These are phyloP conservation scores for Lolium multiflorum DNA, from an alignment of 176 grass and related monocot genomes.

Conservation along the genomic window DNA sequence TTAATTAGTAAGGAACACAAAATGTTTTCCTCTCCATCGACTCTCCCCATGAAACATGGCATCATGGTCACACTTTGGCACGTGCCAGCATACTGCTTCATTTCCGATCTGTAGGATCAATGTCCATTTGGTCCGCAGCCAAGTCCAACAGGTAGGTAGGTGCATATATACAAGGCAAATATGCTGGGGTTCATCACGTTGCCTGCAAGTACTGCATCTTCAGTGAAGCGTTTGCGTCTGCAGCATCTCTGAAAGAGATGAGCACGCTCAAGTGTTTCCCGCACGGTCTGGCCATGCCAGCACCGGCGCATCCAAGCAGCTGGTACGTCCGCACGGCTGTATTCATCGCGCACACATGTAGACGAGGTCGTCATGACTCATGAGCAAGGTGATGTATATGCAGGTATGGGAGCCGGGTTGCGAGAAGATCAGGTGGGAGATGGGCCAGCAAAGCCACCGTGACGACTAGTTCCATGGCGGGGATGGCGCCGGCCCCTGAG, in stretches of 20 bases:
- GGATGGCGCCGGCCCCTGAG: neutral
- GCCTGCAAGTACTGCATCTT: neutral
- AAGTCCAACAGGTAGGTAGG: neutral
- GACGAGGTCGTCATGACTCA: neutral
- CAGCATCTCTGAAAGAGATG: neutral
- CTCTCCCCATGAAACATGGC: too few species aligned
- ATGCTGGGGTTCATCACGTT: neutral
- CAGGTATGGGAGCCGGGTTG: neutral
- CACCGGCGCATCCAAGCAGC: conserved; percentile 6
- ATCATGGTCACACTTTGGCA: too few species aligned
- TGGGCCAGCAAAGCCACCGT: neutral
- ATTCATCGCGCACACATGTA: neutral
- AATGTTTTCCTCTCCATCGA: too few species aligned
- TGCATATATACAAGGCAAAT: neutral
- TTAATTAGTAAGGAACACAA: too few species aligned
- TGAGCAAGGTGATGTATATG: conserved; percentile 1
- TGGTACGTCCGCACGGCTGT: neutral
- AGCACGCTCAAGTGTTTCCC: neutral
- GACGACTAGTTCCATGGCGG: neutral
- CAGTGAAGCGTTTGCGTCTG: neutral
- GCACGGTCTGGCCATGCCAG: neutral
- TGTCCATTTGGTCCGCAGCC: neutral
- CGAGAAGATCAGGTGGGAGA: neutral
- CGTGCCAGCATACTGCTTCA: neutral
- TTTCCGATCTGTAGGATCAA: too few species aligned